Percentiles rank a stretch among this genome's conserved stretches.
Evolutionary conservation across 176 grass and related monocot species (phyloP).

Genomic region (Carex cristatella): DNA sequence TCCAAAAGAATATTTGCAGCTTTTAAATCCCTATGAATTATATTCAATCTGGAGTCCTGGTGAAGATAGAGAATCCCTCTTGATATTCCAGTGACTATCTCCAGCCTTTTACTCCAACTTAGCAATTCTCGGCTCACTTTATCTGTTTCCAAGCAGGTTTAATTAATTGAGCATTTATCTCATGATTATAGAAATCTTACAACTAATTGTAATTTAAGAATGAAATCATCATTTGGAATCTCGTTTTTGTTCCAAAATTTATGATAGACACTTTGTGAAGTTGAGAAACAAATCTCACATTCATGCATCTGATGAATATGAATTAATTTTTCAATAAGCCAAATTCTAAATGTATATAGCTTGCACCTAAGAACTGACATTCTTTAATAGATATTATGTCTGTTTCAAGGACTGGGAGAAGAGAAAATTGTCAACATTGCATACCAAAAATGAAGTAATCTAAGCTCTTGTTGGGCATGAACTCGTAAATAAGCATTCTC

Average conservation of each 20-base stretch:
- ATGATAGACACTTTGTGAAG: not conserved
- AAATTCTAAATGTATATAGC: not conserved
- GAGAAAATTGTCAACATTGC: not conserved
- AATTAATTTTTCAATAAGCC: not conserved
- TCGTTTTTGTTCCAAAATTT: not conserved
- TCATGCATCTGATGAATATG: not conserved
- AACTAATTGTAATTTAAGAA: not conserved
- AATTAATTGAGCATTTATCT: not conserved
- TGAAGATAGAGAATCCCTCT: slow-evolving; percentile 60
- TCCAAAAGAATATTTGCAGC: slow-evolving; percentile 59
- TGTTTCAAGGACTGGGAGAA: not conserved
- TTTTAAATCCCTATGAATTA: slow-evolving; percentile 58
- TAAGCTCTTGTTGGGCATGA: slow-evolving; percentile 64
- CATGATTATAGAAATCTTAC: not conserved
- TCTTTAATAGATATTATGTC: not conserved
- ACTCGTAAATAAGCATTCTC: slow-evolving; percentile 53
- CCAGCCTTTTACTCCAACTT: slow-evolving; percentile 37
- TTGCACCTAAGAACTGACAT: too few species aligned
- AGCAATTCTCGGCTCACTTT: slow-evolving; percentile 4
- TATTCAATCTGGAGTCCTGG: slow-evolving; percentile 50
- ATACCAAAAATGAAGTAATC: slow-evolving; percentile 60
- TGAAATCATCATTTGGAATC: not conserved
- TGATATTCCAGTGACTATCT: slow-evolving; percentile 40
- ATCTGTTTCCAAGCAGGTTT: slow-evolving; percentile 19
- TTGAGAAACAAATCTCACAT: not conserved